phyloP scores from a whole-genome alignment of 164 flowering plant genomes.

The Euptelea pleiosperma region DNA sequence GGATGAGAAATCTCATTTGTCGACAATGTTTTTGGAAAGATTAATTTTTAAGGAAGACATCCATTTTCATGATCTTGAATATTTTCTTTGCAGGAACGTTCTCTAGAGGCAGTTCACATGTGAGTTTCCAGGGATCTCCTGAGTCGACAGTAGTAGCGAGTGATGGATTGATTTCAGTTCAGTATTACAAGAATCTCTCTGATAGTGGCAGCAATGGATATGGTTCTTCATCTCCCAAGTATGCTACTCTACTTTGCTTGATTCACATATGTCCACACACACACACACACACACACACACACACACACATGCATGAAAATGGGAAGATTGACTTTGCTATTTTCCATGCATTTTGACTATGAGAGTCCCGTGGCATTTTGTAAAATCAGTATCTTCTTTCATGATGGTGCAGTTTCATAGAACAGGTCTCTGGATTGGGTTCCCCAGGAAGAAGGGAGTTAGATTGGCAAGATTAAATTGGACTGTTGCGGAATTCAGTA shows the following conservation, averaged over 20 bases:
- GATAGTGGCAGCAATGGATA: conserved; percentile 5
- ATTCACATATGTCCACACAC: too few relatives aligned
- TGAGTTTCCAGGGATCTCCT: conserved; percentile 23
- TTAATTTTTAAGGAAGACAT: too few relatives aligned
- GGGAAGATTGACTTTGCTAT: not conserved
- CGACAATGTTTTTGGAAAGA: not conserved
- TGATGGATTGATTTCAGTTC: conserved; percentile 24
- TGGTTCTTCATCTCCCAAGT: conserved; percentile 22
- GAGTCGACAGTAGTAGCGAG: conserved; percentile 12
- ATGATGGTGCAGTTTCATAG: conserved; percentile 17
- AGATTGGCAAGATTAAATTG: conserved; percentile 15
- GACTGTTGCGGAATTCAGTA: too few relatives aligned
- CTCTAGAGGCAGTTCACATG: conserved; percentile 18
- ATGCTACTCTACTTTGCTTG: not conserved
- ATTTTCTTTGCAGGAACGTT: conserved; percentile 33
- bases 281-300: too few relatives aligned
- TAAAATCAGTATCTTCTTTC: not conserved
- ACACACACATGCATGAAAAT: too few relatives aligned
- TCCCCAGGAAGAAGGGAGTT: conserved; percentile 11
- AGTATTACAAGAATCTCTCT: conserved; percentile 16
- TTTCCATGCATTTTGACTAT: not conserved
- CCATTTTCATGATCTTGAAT: not conserved
- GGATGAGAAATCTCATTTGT: not conserved
- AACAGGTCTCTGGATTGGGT: conserved; percentile 14
- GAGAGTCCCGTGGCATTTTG: not conserved